A percentile compares a stretch with the other conserved stretches of the same genome.
phyloP scores from a whole-genome alignment of 129 eudicot species.

The Arctium lappa region DNA sequence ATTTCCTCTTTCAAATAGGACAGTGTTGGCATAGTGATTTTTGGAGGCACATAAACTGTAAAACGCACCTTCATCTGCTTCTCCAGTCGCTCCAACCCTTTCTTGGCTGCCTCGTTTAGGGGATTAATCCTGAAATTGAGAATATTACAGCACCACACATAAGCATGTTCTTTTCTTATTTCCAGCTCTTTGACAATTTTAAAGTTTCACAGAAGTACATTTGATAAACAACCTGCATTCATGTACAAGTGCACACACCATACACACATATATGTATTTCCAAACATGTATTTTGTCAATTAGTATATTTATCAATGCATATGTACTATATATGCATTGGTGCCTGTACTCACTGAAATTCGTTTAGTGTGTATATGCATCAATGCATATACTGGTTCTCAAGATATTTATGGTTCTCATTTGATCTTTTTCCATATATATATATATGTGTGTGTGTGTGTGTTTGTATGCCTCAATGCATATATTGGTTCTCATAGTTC shows the following conservation, averaged over 20 bases:
- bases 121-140: conserved; percentile 67
- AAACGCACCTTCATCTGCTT: conserved; percentile 88
- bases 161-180: background rate
- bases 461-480: background rate
- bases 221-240: background rate
- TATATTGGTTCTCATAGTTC: too few species aligned
- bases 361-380: background rate
- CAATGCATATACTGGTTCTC: background rate
- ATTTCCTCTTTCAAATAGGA: background rate
- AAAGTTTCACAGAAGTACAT: background rate
- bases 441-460: background rate
- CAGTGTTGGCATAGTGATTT: background rate
- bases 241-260: background rate
- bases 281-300: background rate
- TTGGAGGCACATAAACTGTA: background rate
- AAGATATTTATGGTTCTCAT: background rate
- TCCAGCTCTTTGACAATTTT: background rate
- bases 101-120: conserved; percentile 87
- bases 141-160: conserved; percentile 10
- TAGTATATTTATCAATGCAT: background rate
- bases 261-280: background rate
- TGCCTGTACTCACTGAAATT: background rate
- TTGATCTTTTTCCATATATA: background rate
- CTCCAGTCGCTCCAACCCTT: conserved; percentile 93
- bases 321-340: background rate